Percentiles rank a stretch among this genome's conserved stretches.
Conservation (phyloP, 2,329 filamentous ascomycete species). For the Ophiostoma tasmaniense region DNA sequence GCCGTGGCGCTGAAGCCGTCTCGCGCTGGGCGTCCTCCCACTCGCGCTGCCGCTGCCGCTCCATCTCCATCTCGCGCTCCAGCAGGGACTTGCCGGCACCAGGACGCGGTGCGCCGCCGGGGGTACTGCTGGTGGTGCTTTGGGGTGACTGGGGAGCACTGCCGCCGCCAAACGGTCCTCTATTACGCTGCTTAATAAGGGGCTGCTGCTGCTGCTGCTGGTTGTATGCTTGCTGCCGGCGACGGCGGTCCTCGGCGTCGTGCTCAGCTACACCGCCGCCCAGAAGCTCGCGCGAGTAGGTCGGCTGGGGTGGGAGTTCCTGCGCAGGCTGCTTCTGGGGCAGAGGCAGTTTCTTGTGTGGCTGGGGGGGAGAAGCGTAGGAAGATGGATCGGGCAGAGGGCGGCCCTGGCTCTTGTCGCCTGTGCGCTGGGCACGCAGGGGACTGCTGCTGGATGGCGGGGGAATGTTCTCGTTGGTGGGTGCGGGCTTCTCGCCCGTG, state of each 20-base stretch:
- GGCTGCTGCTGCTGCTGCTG: conserved; percentile 9
- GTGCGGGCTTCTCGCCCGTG: conserved; percentile 26
- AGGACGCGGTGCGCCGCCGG: conserved; percentile 26
- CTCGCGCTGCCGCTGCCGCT: conserved; percentile 65
- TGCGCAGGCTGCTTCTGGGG: conserved; percentile 19
- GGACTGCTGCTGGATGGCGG: conserved; percentile 8
- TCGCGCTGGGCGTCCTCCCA: conserved; percentile 70
- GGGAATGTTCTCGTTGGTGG: conserved; percentile 2
- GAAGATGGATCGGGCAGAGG: conserved; percentile 44
- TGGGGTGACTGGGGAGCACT: not conserved
- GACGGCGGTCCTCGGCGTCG: conserved; percentile 49
- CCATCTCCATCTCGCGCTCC: conserved; percentile 73
- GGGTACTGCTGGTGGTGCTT: conserved; percentile 1
- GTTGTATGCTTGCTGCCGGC: conserved; percentile 47
- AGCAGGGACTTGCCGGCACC: conserved; percentile 59
- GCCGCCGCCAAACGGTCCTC: conserved; percentile 10
- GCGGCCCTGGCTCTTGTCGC: conserved; percentile 33
- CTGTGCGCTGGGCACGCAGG: conserved; percentile 21
- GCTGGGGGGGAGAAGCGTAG: conserved; percentile 22
- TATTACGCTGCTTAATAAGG: conserved; percentile 11
- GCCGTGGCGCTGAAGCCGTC: conserved; percentile 47
- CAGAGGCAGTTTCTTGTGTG: not conserved
- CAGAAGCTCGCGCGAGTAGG: conserved; percentile 34
- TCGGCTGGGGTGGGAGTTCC: conserved; percentile 21
- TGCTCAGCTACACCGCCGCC: conserved; percentile 51